A percentile compares a stretch with the other conserved stretches of the same genome.
These are phyloP conservation scores for Gelatoporia subvermispora DNA, from an alignment of 768 basidiomycete genomes.

Conservation along the genomic window DNA sequence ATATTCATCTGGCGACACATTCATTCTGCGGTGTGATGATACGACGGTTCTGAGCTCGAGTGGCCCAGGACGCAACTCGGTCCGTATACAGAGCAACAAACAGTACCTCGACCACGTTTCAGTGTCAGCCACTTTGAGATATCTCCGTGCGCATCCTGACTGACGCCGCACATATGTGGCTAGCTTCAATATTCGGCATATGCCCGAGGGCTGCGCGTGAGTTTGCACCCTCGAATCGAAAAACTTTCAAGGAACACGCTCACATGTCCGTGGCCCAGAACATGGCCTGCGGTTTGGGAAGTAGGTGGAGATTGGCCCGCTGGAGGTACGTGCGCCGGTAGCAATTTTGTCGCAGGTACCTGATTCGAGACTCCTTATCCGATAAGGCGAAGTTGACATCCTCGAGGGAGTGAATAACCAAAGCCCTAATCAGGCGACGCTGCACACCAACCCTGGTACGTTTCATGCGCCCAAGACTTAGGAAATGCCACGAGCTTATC, in stretches of 20 bases:
- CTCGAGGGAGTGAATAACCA: slow-evolving; percentile 48
- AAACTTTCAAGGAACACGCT: neutral
- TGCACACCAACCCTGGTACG: slow-evolving; percentile 52
- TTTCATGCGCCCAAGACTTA: too few relatives aligned
- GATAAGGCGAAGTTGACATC: slow-evolving; percentile 1
- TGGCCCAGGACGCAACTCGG: slow-evolving; percentile 55
- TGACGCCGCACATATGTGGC: neutral
- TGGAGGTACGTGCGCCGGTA: slow-evolving; percentile 22
- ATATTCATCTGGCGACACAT: slow-evolving; percentile 44
- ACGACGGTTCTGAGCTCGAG: slow-evolving; percentile 41
- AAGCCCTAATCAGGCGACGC: slow-evolving; percentile 42
- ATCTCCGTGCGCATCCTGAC: neutral
- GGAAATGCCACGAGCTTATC: too few relatives aligned
- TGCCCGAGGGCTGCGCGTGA: slow-evolving; percentile 54
- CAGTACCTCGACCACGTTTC: slow-evolving; percentile 48
- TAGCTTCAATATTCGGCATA: slow-evolving; percentile 40
- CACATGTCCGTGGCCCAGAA: slow-evolving; percentile 9
- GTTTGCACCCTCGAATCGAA: slow-evolving; percentile 10
- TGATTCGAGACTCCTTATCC: slow-evolving; percentile 27
- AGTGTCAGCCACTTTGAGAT: slow-evolving; percentile 32
- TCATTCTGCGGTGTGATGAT: slow-evolving; percentile 52
- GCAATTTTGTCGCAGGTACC: neutral
- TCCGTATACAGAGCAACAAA: slow-evolving; percentile 50
- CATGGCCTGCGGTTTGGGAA: slow-evolving; percentile 54
- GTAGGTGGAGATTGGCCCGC: slow-evolving; percentile 45